Evolutionary conservation across 2,329 filamentous ascomycete species (phyloP).

Genomic region (Didymella lethalis): DNA sequence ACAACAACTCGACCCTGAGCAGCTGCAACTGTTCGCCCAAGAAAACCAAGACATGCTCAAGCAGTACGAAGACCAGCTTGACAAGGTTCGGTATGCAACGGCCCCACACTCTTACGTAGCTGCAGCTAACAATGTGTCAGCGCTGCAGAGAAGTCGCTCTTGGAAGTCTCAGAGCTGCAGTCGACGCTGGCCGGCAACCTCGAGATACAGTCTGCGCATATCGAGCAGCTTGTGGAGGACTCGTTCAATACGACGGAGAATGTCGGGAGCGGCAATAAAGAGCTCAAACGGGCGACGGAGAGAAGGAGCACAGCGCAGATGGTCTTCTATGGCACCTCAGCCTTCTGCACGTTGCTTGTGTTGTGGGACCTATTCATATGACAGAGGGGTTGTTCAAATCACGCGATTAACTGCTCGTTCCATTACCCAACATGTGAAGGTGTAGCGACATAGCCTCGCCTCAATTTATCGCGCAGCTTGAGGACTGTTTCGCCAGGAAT

Average conservation of each 20-base stretch:
- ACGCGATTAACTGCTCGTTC: conserved; percentile 11
- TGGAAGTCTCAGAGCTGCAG: conserved; percentile 93
- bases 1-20: conserved; percentile 77
- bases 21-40: conserved; percentile 90
- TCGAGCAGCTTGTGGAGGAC: conserved; percentile 87
- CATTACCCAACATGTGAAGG: conserved; percentile 23
- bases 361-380: conserved; percentile 60
- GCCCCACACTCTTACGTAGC: neutral
- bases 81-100: conserved; percentile 83
- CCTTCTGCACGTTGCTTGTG: conserved; percentile 56
- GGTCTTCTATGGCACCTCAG: conserved; percentile 58
- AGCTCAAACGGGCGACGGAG: conserved; percentile 81
- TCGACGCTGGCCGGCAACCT: conserved; percentile 87
- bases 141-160: conserved; percentile 84
- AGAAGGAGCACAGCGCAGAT: conserved; percentile 59
- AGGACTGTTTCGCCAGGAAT: conserved; percentile 30
- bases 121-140: conserved; percentile 56
- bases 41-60: conserved; percentile 93
- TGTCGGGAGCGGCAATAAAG: conserved; percentile 85
- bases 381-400: conserved; percentile 11
- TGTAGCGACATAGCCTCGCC: conserved; percentile 13
- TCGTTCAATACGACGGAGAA: conserved; percentile 84
- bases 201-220: conserved; percentile 83
- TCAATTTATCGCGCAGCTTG: conserved; percentile 18
- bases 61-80: conserved; percentile 91